These are phyloP conservation scores for Symbiodinium pilosum DNA, from an alignment of 73 alveolate genomes.

Conservation along the genomic window DNA sequence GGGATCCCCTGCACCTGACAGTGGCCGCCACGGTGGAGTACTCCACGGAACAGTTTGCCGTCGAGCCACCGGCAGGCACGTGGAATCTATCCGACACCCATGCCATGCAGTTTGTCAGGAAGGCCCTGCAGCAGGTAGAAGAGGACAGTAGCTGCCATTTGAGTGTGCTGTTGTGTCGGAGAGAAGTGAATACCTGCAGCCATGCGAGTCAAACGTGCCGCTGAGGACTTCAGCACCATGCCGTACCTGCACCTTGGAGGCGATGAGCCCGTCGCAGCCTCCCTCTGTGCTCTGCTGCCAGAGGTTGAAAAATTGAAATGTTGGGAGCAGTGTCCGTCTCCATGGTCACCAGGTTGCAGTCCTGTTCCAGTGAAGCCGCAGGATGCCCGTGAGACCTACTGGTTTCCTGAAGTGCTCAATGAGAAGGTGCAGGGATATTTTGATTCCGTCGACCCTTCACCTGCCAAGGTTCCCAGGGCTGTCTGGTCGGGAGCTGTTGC, in stretches of 20 bases:
- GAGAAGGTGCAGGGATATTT: slow-evolving; percentile 59
- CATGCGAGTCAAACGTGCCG: too few relatives aligned
- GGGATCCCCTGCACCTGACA: slow-evolving; percentile 7
- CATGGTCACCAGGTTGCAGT: slow-evolving; percentile 22
- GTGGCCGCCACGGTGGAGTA: slow-evolving; percentile 49
- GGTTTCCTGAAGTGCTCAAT: slow-evolving; percentile 63
- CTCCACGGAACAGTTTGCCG: slow-evolving; percentile 40
- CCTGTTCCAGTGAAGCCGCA: slow-evolving; percentile 29
- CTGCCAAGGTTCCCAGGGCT: slow-evolving; percentile 47
- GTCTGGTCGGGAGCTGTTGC: slow-evolving; percentile 65
- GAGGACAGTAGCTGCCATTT: too few relatives aligned
- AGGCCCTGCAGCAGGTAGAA: slow-evolving; percentile 37
- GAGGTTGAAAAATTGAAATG: background rate
- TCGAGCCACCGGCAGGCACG: slow-evolving; percentile 67
- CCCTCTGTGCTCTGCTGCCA: slow-evolving; percentile 38
- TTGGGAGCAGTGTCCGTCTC: slow-evolving; percentile 34
- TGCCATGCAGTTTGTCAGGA: slow-evolving; percentile 11
- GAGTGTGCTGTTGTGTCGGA: too few relatives aligned
- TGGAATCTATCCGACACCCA: slow-evolving; percentile 44
- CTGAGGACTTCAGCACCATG: slow-evolving; percentile 38
- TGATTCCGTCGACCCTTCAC: slow-evolving; percentile 19
- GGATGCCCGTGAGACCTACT: slow-evolving; percentile 8
- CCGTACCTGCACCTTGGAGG: slow-evolving; percentile 69
- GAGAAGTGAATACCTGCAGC: too few relatives aligned
- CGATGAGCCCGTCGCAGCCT: slow-evolving; percentile 59